These are phyloP conservation scores for Camellia lanceoleosa DNA, from an alignment of 148 eudicot species.

Conservation along the genomic window DNA sequence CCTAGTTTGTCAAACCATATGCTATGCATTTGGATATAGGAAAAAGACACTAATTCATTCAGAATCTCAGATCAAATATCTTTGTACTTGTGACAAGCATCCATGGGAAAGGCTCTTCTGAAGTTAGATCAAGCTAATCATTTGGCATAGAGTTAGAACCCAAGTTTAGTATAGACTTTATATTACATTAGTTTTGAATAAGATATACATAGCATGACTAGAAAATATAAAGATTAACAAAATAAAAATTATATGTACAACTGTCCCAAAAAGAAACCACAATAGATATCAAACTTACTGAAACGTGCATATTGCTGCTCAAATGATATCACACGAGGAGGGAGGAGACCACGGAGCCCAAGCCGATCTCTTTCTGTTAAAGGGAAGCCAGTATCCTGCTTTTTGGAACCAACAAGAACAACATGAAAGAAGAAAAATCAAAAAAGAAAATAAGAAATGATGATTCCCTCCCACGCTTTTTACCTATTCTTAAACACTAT, in stretches of 20 bases:
- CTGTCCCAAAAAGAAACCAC: neutral
- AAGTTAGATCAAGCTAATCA: neutral
- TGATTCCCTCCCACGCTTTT: neutral
- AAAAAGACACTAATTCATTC: neutral
- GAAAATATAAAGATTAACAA: neutral
- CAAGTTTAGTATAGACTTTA: neutral
- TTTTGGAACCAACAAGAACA: constrained; percentile 10
- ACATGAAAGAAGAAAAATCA: neutral
- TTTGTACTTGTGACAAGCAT: neutral
- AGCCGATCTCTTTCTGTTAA: constrained; percentile 95
- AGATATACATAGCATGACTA: neutral
- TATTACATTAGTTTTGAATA: neutral
- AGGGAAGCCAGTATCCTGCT: constrained; percentile 93
- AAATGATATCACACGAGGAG: constrained; percentile 88
- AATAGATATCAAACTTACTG: constrained; percentile 49
- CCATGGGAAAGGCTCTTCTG: neutral
- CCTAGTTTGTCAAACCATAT: neutral
- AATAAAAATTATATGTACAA: neutral
- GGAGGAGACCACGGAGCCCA: constrained; percentile 97
- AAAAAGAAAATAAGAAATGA: neutral
- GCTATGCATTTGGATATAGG: neutral
- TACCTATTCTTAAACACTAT: neutral
- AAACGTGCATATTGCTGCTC: constrained; percentile 95
- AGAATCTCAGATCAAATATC: neutral
- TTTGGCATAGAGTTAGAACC: neutral